phyloP scores from a whole-genome alignment of 129 eudicot genomes.

The Flaveria linearis region DNA sequence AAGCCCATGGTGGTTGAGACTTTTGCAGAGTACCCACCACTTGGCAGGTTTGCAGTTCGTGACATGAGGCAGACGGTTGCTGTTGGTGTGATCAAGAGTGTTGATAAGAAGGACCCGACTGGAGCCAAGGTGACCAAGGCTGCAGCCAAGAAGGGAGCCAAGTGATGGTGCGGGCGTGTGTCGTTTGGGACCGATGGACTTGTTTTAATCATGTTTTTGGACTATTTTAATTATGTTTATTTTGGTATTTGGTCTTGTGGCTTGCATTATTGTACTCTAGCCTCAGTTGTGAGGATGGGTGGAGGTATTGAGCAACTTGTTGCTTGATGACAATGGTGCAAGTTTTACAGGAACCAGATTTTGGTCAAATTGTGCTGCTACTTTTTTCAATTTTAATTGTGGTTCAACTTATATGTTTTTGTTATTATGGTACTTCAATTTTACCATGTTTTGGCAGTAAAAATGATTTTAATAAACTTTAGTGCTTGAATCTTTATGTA shows the following conservation, averaged over 20 bases:
- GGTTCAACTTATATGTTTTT: background rate
- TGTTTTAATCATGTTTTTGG: background rate
- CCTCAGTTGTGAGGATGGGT: slow-evolving; percentile 42
- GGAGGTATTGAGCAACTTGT: slow-evolving; percentile 28
- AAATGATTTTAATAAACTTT: too few species aligned
- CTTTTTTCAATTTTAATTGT: background rate
- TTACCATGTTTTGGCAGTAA: too few species aligned
- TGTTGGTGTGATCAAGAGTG: slow-evolving; percentile 34
- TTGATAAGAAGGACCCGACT: slow-evolving; percentile 40
- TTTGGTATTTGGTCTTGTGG: slow-evolving; percentile 18
- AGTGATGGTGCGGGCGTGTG: slow-evolving; percentile 10
- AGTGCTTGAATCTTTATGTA: too few species aligned
- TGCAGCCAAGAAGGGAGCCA: slow-evolving; percentile 34
- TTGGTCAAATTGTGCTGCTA: background rate
- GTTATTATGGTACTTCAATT: too few species aligned
- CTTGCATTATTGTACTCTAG: slow-evolving; percentile 34
- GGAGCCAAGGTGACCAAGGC: slow-evolving; percentile 40
- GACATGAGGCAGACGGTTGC: slow-evolving; percentile 43
- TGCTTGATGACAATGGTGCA: slow-evolving; percentile 18
- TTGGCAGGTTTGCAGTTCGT: slow-evolving; percentile 33
- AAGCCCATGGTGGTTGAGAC: slow-evolving; percentile 42
- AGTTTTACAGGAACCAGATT: background rate
- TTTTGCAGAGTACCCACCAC: slow-evolving; percentile 37
- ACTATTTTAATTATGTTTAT: slow-evolving; percentile 11
- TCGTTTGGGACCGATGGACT: background rate